Conservation (phyloP, 495 filamentous ascomycete species). For the Aspergillus sclerotiicarbonarius region DNA sequence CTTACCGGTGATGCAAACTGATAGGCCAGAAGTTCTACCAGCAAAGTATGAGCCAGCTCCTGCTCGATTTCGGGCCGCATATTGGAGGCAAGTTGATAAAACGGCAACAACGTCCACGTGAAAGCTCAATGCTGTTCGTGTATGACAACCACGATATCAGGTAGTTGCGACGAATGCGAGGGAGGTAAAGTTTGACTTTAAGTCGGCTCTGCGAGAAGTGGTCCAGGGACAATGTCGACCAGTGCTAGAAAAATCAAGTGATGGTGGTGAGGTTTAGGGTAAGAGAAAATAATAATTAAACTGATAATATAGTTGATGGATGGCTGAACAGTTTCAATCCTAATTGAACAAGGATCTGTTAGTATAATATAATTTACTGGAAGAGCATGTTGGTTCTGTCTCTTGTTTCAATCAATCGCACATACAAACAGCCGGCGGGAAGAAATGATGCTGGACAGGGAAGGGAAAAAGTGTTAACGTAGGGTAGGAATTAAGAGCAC, state of each 20-base stretch:
- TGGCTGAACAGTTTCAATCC: constrained; percentile 4
- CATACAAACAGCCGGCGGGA: not conserved
- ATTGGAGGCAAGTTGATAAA: constrained; percentile 35
- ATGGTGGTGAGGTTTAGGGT: not conserved
- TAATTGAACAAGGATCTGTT: not conserved
- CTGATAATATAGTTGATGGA: constrained; percentile 8
- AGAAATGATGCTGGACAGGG: not conserved
- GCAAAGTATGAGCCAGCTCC: constrained; percentile 93
- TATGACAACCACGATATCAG: not conserved
- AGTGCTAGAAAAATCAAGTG: not conserved
- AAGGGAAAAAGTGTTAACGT: not conserved
- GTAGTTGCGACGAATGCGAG: not conserved
- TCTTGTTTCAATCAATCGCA: not conserved
- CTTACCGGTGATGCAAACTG: constrained; percentile 98
- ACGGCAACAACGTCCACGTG: constrained; percentile 2
- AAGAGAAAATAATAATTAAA: constrained; percentile 11
- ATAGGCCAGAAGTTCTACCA: constrained; percentile 97
- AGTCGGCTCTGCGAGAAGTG: not conserved
- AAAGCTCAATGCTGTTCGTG: constrained; percentile 4
- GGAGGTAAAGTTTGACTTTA: not conserved
- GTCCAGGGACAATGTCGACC: not conserved
- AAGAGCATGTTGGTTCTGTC: not conserved
- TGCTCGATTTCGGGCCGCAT: constrained; percentile 99
- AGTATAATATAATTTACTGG: not conserved
- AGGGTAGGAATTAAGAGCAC: constrained; percentile 5